A percentile compares a stretch with the other conserved stretches of the same genome.
Conservation (phyloP, 257 asterid species). For the Solanum arcanum region DNA sequence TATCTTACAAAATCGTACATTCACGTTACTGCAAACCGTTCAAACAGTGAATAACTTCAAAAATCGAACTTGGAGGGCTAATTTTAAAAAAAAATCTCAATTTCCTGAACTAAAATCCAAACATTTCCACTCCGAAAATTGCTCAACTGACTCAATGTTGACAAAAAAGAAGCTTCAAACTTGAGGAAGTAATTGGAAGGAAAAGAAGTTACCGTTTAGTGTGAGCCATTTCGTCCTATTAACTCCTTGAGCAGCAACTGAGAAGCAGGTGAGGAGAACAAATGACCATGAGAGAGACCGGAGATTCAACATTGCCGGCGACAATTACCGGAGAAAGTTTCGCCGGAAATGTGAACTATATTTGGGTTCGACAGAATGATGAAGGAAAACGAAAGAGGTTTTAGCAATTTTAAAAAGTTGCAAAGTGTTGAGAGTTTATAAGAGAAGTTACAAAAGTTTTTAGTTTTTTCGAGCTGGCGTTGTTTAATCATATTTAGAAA, state of each 20-base stretch:
- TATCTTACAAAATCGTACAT: too few relatives aligned
- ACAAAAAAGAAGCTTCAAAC: neutral
- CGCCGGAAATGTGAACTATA: neutral
- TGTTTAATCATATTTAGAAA: neutral
- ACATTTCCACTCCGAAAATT: neutral
- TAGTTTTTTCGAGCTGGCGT: neutral
- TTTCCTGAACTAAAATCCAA: neutral
- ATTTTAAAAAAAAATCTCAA: neutral
- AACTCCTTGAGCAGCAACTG: constrained; percentile 50
- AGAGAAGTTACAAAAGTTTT: neutral
- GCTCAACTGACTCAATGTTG: neutral
- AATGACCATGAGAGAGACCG: constrained; percentile 14
- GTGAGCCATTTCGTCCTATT: constrained; percentile 47
- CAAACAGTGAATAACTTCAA: too few relatives aligned
- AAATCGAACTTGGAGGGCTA: too few relatives aligned
- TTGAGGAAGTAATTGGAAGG: neutral
- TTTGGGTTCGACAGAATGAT: neutral
- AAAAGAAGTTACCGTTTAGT: constrained; percentile 32
- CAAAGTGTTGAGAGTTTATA: neutral
- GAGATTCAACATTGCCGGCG: constrained; percentile 56
- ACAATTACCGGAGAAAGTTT: neutral
- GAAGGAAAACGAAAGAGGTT: neutral
- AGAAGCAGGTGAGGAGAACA: constrained; percentile 20
- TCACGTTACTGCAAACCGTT: too few relatives aligned
- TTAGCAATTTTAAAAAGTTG: neutral